A percentile compares a stretch with the other conserved stretches of the same genome.
Conservation (phyloP, 352 stramenopile genomes). For the Pythium brachiatum region DNA sequence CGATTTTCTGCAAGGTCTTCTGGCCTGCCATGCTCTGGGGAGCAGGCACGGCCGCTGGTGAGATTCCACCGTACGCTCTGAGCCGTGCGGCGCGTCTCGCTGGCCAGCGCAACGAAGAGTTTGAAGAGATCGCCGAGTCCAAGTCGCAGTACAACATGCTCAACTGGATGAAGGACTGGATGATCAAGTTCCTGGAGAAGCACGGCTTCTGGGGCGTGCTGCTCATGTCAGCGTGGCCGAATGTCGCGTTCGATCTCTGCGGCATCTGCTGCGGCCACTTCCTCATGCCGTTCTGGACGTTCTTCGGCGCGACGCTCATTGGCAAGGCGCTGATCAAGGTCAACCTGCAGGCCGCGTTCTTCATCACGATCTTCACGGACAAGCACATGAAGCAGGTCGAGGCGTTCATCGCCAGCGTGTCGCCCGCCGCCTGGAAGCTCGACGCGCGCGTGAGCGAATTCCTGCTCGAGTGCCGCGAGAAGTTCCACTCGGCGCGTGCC, state of each 20-base stretch:
- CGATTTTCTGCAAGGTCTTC: conserved; percentile 91
- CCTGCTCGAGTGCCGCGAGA: conserved; percentile 80
- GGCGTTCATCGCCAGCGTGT: conserved; percentile 77
- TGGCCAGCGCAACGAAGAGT: conserved; percentile 87
- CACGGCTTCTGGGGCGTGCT: conserved; percentile 93
- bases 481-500: conserved; percentile 78
- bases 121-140: conserved; percentile 84
- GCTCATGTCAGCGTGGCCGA: conserved; percentile 93
- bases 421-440: conserved; percentile 68
- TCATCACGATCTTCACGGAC: conserved; percentile 91
- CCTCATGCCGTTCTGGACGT: conserved; percentile 94
- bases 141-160: conserved; percentile 86
- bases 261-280: conserved; percentile 95
- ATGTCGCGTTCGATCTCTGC: conserved; percentile 94
- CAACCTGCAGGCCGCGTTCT: conserved; percentile 88
- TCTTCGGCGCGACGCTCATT: conserved; percentile 93
- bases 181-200: conserved; percentile 90
- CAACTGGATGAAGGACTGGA: conserved; percentile 92
- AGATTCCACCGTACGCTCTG: conserved; percentile 94
- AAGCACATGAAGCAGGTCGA: conserved; percentile 80
- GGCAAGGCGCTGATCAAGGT: conserved; percentile 93
- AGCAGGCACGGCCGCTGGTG: conserved; percentile 90
- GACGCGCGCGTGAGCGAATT: conserved; percentile 83
- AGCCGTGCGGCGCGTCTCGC: conserved; percentile 82
- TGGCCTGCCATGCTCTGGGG: conserved; percentile 90